Evolutionary conservation across 768 basidiomycete species (phyloP), one percentile per base, ranked within the genome.

Genomic region (Trametes sanguinea): DNA sequence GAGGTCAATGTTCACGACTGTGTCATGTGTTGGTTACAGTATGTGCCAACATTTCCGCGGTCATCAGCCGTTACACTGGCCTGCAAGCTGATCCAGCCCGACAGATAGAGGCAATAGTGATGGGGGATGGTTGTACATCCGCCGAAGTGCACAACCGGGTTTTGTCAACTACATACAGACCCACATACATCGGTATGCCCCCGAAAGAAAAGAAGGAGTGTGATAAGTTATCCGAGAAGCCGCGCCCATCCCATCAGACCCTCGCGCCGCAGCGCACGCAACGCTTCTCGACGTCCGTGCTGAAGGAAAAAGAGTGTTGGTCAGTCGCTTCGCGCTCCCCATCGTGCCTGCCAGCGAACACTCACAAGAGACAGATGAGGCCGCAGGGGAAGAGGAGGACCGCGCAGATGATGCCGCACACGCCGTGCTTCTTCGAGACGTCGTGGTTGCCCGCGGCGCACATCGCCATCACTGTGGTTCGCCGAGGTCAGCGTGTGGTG

Each of bases 391-490:
- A 75, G 10, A 72, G 57, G 10, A 73, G 56, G 17, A 75, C 65
- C 2, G 73, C 72, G 30, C 67, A 70, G 64, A 75, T 72, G 65
- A 75, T 75, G 5, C 74, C 74, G 39, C 68, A 71, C 7, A 70
- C 52, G 32, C 74, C 74, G 58, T 73, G 71, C 44, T 68, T 71
- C 32, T 64, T 73, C 30, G 61, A 57, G 27, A 68, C 61, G 22
- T 74, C 72, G 51, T 75, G 74, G 30, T 73, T 63, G 14, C 74
- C 74, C 32, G 68, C 54, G 46, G 74, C 74, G 64, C 74, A 75
- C 43, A 60, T 62, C 51, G 67, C 70, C 45, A 63, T 53, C 27
- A 71, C 71, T 72, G 42, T 48, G 56, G 22, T 37, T 17, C 10
- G n/a, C 9, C n/a, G 17, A 6, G 33, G 45, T 6, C 22, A 44